These are phyloP conservation scores for Panaeolus papilionaceus DNA, from an alignment of 768 basidiomycete genomes.

Conservation along the genomic window DNA sequence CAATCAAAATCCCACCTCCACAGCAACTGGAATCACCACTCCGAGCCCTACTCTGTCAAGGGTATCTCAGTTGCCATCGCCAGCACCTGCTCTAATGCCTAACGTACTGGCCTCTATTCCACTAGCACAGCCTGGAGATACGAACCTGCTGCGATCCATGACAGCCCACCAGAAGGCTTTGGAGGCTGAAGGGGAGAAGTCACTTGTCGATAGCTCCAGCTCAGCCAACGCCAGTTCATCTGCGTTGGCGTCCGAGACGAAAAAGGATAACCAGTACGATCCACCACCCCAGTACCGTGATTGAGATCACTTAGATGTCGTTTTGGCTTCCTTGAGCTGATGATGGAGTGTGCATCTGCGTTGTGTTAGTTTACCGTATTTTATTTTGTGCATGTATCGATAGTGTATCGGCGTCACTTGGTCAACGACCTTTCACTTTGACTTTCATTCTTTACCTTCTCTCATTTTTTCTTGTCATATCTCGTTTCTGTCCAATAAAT, in stretches of 20 bases:
- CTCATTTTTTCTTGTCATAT: not conserved
- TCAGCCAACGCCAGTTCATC: not conserved
- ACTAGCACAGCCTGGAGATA: slow-evolving; percentile 15
- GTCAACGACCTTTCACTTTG: not conserved
- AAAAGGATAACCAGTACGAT: slow-evolving; percentile 7
- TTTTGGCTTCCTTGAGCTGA: not conserved
- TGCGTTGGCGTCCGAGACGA: not conserved
- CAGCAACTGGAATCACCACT: not conserved
- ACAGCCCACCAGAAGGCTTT: slow-evolving; percentile 34
- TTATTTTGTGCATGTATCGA: slow-evolving; percentile 7
- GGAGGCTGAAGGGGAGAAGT: slow-evolving; percentile 25
- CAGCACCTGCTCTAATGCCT: slow-evolving; percentile 5
- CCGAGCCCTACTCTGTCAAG: slow-evolving; percentile 1
- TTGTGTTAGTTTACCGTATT: not conserved
- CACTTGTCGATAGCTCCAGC: not conserved
- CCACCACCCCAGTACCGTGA: slow-evolving; percentile 4
- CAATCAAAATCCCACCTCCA: slow-evolving; percentile 7
- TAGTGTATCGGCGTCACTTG: slow-evolving; percentile 8
- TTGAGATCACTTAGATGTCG: not conserved
- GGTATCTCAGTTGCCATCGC: slow-evolving; percentile 14
- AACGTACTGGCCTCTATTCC: not conserved
- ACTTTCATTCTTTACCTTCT: not conserved
- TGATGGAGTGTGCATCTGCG: not conserved
- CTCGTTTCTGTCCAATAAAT: not conserved
- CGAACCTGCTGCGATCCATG: slow-evolving; percentile 29